Conservation (phyloP, 805 yeast species). For the Ogataea saltuana region DNA sequence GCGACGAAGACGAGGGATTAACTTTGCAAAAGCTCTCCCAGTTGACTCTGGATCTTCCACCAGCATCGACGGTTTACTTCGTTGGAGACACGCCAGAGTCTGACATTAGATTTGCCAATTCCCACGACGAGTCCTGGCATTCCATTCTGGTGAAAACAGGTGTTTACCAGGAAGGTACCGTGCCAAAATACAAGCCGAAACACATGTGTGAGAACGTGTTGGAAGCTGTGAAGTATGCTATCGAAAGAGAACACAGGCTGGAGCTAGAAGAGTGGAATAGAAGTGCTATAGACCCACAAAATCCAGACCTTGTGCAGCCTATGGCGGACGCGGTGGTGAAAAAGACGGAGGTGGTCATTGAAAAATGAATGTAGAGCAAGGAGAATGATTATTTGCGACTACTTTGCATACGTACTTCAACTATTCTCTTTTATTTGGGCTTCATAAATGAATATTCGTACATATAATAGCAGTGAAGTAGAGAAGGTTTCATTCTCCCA, state of each 20-base stretch:
- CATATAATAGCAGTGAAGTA: too few species aligned
- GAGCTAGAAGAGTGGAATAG: conserved; percentile 76
- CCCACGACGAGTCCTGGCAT: conserved; percentile 82
- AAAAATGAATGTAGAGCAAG: conserved; percentile 3
- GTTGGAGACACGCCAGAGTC: conserved; percentile 92
- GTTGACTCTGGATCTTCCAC: conserved; percentile 61
- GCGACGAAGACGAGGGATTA: conserved; percentile 41
- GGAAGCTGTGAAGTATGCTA: conserved; percentile 81
- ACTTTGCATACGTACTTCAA: too few species aligned
- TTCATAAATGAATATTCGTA: too few species aligned
- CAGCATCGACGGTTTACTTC: conserved; percentile 83
- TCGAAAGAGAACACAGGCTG: conserved; percentile 73
- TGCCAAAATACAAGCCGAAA: conserved; percentile 78
- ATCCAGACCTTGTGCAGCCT: conserved; percentile 35
- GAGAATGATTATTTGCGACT: too few species aligned
- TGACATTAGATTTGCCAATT: conserved; percentile 83
- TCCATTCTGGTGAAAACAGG: conserved; percentile 86
- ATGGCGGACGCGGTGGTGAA: conserved; percentile 52
- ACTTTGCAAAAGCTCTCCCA: conserved; percentile 47
- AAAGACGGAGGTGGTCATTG: conserved; percentile 37
- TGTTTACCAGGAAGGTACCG: conserved; percentile 78
- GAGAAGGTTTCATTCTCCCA: too few species aligned
- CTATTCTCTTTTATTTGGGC: too few species aligned
- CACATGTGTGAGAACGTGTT: conserved; percentile 70
- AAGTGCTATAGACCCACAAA: conserved; percentile 29